These are phyloP conservation scores for Blastomyces parvus DNA, from an alignment of 2,329 filamentous ascomycete species.

Conservation along the genomic window DNA sequence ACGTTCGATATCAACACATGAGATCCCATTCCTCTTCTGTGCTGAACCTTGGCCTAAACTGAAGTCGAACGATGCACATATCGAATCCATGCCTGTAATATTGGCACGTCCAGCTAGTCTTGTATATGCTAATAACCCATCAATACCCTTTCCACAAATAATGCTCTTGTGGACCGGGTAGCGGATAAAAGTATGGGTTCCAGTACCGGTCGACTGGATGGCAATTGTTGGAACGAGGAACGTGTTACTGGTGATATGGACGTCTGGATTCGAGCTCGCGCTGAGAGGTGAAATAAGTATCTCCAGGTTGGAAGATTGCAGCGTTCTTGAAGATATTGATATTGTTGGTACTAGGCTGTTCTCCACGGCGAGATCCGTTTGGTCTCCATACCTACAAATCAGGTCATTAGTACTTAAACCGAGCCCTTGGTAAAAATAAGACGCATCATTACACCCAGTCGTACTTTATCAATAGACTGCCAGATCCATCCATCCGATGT, in stretches of 20 bases:
- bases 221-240: slow-evolving; percentile 68
- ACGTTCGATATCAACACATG: slow-evolving; percentile 53
- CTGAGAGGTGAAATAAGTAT: slow-evolving; percentile 49
- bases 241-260: slow-evolving; percentile 46
- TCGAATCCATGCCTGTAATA: slow-evolving; percentile 24
- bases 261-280: slow-evolving; percentile 40
- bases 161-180: slow-evolving; percentile 79
- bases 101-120: slow-evolving; percentile 25
- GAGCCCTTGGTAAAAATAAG: slow-evolving; percentile 41
- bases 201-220: slow-evolving; percentile 55
- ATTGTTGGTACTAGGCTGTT: slow-evolving; percentile 47
- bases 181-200: slow-evolving; percentile 56
- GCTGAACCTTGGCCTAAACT: slow-evolving; percentile 42
- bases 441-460: slow-evolving; percentile 55
- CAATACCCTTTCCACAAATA: slow-evolving; percentile 62
- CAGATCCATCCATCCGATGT: slow-evolving; percentile 38
- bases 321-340: slow-evolving; percentile 45
- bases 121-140: slow-evolving; percentile 46
- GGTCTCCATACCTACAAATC: slow-evolving; percentile 44
- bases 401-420: neutral
- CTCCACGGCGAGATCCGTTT: slow-evolving; percentile 37
- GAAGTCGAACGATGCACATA: slow-evolving; percentile 31
- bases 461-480: slow-evolving; percentile 56
- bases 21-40: slow-evolving; percentile 23
- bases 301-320: slow-evolving; percentile 51